Conservation (phyloP, 768 basidiomycete genomes). For the Leccinellum luteum region DNA sequence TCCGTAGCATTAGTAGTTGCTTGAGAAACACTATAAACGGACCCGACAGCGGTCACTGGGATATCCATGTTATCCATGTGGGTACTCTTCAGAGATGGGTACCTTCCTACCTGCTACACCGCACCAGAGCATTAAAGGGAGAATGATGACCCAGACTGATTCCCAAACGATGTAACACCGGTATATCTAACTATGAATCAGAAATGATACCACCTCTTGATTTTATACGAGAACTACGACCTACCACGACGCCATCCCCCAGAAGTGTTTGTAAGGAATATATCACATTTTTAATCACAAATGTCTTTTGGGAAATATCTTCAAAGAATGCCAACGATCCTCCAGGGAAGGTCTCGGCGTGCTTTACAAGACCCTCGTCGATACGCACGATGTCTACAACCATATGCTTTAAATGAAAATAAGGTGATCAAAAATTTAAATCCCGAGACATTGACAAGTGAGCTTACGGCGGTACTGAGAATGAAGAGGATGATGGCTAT, state of each 20-base stretch:
- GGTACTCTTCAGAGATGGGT: not conserved
- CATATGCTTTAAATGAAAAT: not conserved
- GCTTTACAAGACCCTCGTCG: not conserved
- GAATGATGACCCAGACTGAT: not conserved
- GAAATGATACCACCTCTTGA: no score
- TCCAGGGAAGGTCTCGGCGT: not conserved
- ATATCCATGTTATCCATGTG: not conserved
- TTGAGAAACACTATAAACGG: not conserved
- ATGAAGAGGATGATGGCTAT: not conserved
- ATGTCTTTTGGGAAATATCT: not conserved
- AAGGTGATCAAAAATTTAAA: not conserved
- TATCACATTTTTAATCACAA: not conserved
- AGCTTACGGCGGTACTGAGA: not conserved
- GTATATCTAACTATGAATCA: not conserved
- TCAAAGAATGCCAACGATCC: not conserved
- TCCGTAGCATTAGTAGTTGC: not conserved
- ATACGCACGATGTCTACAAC: not conserved
- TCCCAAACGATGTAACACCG: not conserved
- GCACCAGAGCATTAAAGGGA: slow-evolving; percentile 1
- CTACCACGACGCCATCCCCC: not conserved
- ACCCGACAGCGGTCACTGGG: not conserved
- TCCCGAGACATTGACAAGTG: not conserved
- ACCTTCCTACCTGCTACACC: not conserved
- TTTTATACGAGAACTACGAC: not conserved
- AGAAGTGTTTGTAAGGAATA: slow-evolving; percentile 1